Conservation (phyloP, 768 basidiomycete genomes). For the Termitomyces sp. region DNA sequence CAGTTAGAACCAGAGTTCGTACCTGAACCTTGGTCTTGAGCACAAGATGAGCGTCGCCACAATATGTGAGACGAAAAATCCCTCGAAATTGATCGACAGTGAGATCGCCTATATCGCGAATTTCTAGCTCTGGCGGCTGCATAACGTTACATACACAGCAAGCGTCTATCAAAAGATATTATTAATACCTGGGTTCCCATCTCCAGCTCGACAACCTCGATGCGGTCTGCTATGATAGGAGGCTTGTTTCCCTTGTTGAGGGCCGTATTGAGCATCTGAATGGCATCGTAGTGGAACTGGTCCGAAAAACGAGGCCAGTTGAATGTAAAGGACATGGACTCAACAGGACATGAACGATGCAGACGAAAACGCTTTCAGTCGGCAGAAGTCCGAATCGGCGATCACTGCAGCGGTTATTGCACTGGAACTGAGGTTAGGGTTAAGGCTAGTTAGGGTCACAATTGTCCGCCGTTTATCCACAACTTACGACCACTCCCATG, state of each 20-base stretch:
- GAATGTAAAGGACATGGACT: conserved; percentile 81
- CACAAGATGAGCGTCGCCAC: conserved; percentile 88
- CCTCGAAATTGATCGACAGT: conserved; percentile 95
- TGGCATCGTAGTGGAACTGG: conserved; percentile 94
- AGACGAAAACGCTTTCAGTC: background rate
- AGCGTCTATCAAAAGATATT: background rate
- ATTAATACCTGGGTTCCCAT: conserved; percentile 90
- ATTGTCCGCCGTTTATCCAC: too few relatives aligned
- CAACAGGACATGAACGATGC: conserved; percentile 5
- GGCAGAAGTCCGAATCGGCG: background rate
- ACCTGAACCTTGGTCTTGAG: conserved; percentile 93
- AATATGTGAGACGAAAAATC: conserved; percentile 92
- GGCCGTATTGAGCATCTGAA: conserved; percentile 93
- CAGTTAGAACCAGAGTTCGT: conserved; percentile 14
- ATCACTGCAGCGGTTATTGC: background rate
- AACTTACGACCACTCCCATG: conserved; percentile 48
- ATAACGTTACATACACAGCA: conserved; percentile 1
- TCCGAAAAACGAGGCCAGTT: conserved; percentile 97
- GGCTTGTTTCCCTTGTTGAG: conserved; percentile 98
- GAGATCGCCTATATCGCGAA: conserved; percentile 96
- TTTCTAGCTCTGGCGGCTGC: conserved; percentile 94
- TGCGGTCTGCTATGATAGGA: conserved; percentile 93
- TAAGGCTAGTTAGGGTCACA: conserved; percentile 12
- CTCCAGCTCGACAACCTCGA: conserved; percentile 97
- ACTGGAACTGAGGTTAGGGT: conserved; percentile 15